Conservation (phyloP, 768 basidiomycete species). For the Pleurotus salmoneostramineus region DNA sequence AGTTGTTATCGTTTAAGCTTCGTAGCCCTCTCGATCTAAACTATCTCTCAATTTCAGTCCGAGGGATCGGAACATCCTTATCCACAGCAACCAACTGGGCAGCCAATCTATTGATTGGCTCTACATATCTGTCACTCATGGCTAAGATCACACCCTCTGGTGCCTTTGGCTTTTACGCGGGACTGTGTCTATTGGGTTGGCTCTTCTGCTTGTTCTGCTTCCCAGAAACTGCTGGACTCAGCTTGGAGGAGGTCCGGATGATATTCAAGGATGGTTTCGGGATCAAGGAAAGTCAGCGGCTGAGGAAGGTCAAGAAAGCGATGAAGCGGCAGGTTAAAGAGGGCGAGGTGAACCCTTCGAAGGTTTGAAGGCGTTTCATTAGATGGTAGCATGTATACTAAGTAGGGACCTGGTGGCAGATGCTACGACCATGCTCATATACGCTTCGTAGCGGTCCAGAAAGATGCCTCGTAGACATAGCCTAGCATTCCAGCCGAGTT, state of each 20-base stretch:
- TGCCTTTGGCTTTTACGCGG: constrained; percentile 76
- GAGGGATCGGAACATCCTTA: constrained; percentile 74
- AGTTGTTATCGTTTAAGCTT: constrained; percentile 8
- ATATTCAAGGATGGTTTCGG: constrained; percentile 66
- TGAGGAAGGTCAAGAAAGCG: constrained; percentile 42
- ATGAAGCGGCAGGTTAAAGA: constrained; percentile 28
- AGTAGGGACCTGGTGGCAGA: not conserved
- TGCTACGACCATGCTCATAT: not conserved
- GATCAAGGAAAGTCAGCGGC: constrained; percentile 48
- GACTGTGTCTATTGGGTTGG: constrained; percentile 66
- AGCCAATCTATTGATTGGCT: constrained; percentile 69
- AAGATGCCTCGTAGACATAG: constrained; percentile 80
- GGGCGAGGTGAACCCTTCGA: not conserved
- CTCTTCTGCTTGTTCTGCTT: constrained; percentile 68
- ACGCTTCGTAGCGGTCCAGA: constrained; percentile 69
- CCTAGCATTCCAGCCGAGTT: constrained; percentile 78
- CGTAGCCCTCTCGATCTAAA: not conserved
- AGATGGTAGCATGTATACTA: not conserved
- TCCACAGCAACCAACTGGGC: constrained; percentile 79
- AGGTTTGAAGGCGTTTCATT: too few relatives aligned
- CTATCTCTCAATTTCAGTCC: constrained; percentile 33
- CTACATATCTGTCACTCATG: constrained; percentile 82
- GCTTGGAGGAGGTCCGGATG: constrained; percentile 62
- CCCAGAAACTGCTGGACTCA: constrained; percentile 77
- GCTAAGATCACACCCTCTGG: constrained; percentile 67